phyloP scores from a whole-genome alignment of 495 filamentous ascomycete genomes.

The Gamarada debralockiae region DNA sequence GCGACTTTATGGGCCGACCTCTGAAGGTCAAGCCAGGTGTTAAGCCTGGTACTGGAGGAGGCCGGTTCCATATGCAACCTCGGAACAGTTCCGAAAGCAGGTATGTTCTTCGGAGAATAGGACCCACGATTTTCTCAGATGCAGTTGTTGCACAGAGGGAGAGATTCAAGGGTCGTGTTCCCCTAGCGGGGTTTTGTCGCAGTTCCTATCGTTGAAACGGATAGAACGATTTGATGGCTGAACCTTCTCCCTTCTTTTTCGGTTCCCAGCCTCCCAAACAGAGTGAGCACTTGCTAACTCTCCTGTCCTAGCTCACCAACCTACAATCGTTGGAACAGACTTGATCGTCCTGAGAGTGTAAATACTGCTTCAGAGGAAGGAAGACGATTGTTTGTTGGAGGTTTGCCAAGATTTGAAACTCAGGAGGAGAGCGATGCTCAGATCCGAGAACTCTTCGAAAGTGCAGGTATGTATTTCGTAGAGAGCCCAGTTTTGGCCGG shows the following conservation, averaged over 20 bases:
- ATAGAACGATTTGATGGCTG: no score
- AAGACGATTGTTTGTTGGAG: slow-evolving; percentile 59
- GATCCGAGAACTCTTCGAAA: slow-evolving; percentile 55
- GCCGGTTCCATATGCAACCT: neutral
- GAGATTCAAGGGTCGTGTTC: no score
- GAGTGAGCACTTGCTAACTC: no score
- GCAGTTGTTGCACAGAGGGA: no score
- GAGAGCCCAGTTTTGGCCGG: no score
- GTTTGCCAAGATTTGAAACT: slow-evolving; percentile 54
- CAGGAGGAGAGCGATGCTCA: slow-evolving; percentile 48
- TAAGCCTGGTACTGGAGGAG: slow-evolving; percentile 4
- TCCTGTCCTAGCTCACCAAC: no score
- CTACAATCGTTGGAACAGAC: slow-evolving; percentile 24
- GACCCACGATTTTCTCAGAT: no score
- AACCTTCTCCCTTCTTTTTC: no score
- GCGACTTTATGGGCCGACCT: slow-evolving; percentile 46
- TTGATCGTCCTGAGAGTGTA: slow-evolving; percentile 18
- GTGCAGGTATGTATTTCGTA: neutral
- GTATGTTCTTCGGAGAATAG: no score
- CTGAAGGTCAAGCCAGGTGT: slow-evolving; percentile 61
- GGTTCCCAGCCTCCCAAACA: no score
- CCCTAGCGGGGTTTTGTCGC: no score
- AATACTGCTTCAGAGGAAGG: slow-evolving; percentile 37
- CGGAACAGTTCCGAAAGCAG: neutral
- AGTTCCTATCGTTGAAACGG: no score